Percentiles rank a stretch among this genome's conserved stretches.
phyloP scores from a whole-genome alignment of 2,329 filamentous ascomycete species.

The Basipetospora chlamydospora region DNA sequence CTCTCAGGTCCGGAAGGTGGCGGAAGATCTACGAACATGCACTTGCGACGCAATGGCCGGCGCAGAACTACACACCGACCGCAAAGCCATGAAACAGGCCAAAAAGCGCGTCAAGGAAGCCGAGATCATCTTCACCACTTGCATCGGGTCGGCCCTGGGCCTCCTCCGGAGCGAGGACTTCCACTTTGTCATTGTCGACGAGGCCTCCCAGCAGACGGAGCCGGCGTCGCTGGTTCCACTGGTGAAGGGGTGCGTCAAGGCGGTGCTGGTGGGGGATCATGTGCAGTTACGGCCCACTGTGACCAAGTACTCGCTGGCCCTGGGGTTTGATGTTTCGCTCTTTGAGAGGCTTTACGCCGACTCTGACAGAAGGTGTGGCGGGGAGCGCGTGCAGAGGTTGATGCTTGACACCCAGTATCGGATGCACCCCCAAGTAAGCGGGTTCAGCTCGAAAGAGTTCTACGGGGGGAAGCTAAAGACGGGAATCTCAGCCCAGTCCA shows the following conservation, averaged over 20 bases:
- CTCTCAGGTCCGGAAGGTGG: conserved; percentile 18
- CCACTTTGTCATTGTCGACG: conserved; percentile 26
- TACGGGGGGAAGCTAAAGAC: conserved; percentile 22
- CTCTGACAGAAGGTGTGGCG: too few species aligned
- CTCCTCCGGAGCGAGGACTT: conserved; percentile 23
- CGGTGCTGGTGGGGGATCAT: conserved; percentile 29
- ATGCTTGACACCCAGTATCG: conserved; percentile 31
- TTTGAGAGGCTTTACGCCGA: conserved; percentile 29
- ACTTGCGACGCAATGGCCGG: conserved; percentile 20
- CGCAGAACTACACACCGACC: conserved; percentile 13
- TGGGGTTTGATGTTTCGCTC: conserved; percentile 24
- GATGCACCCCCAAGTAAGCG: conserved; percentile 24
- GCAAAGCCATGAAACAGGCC: conserved; percentile 19
- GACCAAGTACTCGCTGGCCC: conserved; percentile 17
- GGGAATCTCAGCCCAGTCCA: conserved; percentile 11
- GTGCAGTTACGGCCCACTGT: conserved; percentile 30
- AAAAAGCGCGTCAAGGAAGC: conserved; percentile 20
- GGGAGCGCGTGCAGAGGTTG: conserved; percentile 16
- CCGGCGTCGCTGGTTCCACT: conserved; percentile 24
- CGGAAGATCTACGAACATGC: conserved; percentile 18
- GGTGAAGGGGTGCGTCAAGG: conserved; percentile 25
- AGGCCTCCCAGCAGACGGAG: conserved; percentile 32
- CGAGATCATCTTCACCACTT: conserved; percentile 28
- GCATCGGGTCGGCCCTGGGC: conserved; percentile 25
- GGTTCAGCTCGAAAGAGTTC: conserved; percentile 24